Evolutionary conservation across 2,329 filamentous ascomycete species (phyloP), one percentile per base, ranked within the genome.

Genomic region (Aplosporella prunicola): DNA sequence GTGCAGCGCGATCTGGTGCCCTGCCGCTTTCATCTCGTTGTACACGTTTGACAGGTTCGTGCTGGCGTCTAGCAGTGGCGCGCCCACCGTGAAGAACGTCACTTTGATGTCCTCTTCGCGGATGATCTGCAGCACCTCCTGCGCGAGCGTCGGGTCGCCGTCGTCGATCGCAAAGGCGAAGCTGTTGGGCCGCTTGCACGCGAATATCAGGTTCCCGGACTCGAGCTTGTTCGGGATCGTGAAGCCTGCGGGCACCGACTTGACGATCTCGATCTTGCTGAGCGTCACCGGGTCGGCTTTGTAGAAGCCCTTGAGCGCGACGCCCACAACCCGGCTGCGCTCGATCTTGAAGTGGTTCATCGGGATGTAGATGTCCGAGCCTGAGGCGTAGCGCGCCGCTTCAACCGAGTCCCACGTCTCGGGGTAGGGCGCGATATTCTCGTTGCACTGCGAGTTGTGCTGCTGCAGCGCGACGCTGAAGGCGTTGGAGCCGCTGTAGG

Each of bases 111-210:
- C 55, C 35, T 76, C 78, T 14, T 72, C 69, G 14, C 72, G 67
- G 47, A 83, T 63, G 36, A 78, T 74, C 26, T 69, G 59, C 60
- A 80, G 71, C 14, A 81, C 74, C 44, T 72, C 58, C 56, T 76
- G 68, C 2, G 76, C 76, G 40, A 71, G 67, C 22, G 60, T 50
- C 31, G 78, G 78, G 34, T 71, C 64, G 15, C 78, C 79, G 53
- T 83, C 79, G 51, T 82, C 79, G 45, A 83, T 82, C 33, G 78
- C 78, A 53, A 83, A 82, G 1, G 79, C 79, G 52, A 83, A 82
- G 0, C 72, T 77, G 59, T 81, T 80, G 31, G 78, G 77, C 13
- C 77, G 68, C 46, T 71, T 78, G 64, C 79, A 82, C 5, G 70
- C 64, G 48, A 81, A 74, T 30, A 78, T 62, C 22, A 82, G 62